Evolutionary conservation across 805 yeast species (phyloP).

Genomic region (Grigorovia transvaalensis): DNA sequence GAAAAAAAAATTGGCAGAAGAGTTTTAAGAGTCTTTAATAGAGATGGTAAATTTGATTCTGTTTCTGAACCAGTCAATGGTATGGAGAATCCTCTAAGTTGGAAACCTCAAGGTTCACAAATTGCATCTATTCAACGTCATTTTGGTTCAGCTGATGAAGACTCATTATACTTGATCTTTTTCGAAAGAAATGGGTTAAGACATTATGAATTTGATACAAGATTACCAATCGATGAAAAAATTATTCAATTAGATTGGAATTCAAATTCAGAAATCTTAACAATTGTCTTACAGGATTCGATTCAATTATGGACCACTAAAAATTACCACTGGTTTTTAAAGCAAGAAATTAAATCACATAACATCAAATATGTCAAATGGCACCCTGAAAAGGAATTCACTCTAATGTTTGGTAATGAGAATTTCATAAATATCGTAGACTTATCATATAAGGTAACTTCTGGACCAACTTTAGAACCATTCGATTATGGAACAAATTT

Average conservation of each 20-base stretch:
- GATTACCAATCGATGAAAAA: constrained; percentile 42
- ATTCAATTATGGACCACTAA: constrained; percentile 87
- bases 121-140: constrained; percentile 75
- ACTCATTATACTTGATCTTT: constrained; percentile 46
- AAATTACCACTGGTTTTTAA: constrained; percentile 92
- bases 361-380: constrained; percentile 44
- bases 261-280: constrained; percentile 64
- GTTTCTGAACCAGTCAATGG: constrained; percentile 87
- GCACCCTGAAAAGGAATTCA: constrained; percentile 84
- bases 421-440: constrained; percentile 51
- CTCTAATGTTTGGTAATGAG: constrained; percentile 54
- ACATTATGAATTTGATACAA: constrained; percentile 72
- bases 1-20: constrained; percentile 41
- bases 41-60: constrained; percentile 69
- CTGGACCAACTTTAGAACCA: constrained; percentile 63
- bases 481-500: constrained; percentile 67
- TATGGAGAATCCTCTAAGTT: constrained; percentile 59
- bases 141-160: constrained; percentile 32
- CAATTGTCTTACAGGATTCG: constrained; percentile 49
- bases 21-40: constrained; percentile 68
- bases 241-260: constrained; percentile 66
- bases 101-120: constrained; percentile 87
- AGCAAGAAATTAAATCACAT: constrained; percentile 51
- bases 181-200: constrained; percentile 90
- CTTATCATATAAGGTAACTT: constrained; percentile 48